Evolutionary conservation across 2,329 filamentous ascomycete genomes (phyloP).

Genomic region (Curvularia lunata): DNA sequence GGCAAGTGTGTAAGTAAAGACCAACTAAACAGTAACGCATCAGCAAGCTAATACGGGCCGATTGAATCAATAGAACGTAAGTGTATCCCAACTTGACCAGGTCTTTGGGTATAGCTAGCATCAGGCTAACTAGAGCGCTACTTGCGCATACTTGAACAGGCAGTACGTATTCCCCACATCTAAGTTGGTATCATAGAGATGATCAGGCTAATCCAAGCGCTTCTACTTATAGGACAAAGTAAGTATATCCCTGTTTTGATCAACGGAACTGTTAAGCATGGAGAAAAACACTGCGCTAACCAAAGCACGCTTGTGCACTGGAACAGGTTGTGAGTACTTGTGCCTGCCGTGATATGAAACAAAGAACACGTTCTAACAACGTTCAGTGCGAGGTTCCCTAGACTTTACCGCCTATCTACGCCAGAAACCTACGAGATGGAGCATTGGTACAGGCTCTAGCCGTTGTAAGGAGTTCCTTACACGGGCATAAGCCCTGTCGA

Average conservation of each 20-base stretch:
- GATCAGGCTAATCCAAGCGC: too few relatives aligned
- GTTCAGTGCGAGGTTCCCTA: not conserved
- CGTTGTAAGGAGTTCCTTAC: not conserved
- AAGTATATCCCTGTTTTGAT: too few relatives aligned
- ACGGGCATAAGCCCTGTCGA: not conserved
- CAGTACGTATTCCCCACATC: not conserved
- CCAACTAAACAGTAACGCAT: not conserved
- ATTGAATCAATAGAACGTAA: not conserved
- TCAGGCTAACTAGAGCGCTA: not conserved
- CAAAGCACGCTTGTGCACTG: not conserved
- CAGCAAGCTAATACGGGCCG: too few relatives aligned
- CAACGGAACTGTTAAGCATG: too few relatives aligned
- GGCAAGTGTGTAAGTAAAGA: not conserved
- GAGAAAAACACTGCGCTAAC: not conserved
- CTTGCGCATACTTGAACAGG: not conserved
- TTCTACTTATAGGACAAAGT: too few relatives aligned
- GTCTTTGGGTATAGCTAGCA: not conserved
- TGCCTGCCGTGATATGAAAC: too few relatives aligned
- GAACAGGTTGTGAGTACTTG: not conserved
- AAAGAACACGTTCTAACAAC: not conserved
- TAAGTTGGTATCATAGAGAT: too few relatives aligned
- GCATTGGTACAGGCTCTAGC: not conserved
- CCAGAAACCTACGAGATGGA: not conserved
- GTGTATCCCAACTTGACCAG: not conserved
- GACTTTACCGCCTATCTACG: not conserved